Evolutionary conservation across 2,329 filamentous ascomycete genomes (phyloP).

Genomic region (Nigrospora sphaerica): DNA sequence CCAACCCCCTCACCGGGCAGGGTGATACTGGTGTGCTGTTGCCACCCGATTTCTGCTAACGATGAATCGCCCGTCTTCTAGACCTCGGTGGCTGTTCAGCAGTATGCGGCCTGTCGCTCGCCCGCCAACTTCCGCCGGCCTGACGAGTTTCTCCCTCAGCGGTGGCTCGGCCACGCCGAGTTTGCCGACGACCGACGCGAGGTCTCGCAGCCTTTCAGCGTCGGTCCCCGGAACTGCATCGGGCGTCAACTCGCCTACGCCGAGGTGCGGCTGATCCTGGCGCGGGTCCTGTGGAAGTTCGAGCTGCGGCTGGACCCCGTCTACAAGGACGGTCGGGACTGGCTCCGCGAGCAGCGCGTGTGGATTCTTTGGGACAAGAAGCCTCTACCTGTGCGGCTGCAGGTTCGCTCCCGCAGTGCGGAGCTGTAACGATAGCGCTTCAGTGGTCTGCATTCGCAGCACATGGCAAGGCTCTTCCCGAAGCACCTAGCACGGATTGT

Average conservation of each 20-base stretch:
- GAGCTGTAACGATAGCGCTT: no score
- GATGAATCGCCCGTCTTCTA: neutral
- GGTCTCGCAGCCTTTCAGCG: constrained; percentile 28
- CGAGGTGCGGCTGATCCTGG: constrained; percentile 26
- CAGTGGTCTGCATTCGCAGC: no score
- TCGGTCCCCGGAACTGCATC: constrained; percentile 30
- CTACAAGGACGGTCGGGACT: no score
- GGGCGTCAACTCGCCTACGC: constrained; percentile 28
- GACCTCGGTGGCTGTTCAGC: constrained; percentile 27
- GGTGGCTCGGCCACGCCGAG: constrained; percentile 23
- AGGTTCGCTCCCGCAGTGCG: no score
- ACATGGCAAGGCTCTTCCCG: no score
- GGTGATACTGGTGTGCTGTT: no score
- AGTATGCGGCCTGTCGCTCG: constrained; percentile 27
- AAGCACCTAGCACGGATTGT: no score
- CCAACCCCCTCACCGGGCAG: no score
- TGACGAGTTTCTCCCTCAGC: constrained; percentile 28
- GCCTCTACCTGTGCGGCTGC: no score
- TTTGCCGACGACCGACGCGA: constrained; percentile 26
- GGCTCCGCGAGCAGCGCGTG: no score
- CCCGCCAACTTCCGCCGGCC: constrained; percentile 28
- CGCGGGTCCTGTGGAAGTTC: constrained; percentile 3
- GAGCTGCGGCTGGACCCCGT: constrained; percentile 1
- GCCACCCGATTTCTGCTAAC: no score
- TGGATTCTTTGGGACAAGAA: no score